phyloP scores from a whole-genome alignment of 2,329 filamentous ascomycete genomes.

The Nemania sp. region DNA sequence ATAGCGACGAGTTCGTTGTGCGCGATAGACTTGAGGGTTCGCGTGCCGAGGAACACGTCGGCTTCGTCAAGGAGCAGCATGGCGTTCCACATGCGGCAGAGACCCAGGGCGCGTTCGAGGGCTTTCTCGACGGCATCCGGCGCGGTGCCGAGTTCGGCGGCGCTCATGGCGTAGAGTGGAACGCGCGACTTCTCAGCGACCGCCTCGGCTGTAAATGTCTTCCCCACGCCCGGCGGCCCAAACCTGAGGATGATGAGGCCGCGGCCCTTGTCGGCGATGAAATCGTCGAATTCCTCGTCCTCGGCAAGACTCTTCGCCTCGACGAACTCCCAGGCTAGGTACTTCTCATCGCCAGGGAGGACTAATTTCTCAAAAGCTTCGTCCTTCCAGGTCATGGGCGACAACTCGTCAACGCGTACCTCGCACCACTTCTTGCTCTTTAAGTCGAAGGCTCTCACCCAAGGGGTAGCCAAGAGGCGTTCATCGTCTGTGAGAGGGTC shows the following conservation, averaged over 20 bases:
- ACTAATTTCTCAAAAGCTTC: background rate
- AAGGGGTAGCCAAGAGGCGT: background rate
- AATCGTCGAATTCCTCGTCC: background rate
- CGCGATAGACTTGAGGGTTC: no score
- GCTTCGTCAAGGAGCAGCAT: slow-evolving; percentile 51
- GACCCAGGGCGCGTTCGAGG: slow-evolving; percentile 42
- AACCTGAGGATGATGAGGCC: background rate
- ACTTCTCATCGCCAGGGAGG: background rate
- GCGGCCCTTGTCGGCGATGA: background rate
- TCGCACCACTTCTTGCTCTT: background rate
- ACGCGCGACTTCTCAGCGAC: slow-evolving; percentile 46
- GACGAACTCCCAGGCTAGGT: background rate
- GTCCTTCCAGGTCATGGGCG: background rate
- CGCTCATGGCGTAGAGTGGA: slow-evolving; percentile 47
- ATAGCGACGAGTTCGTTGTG: no score
- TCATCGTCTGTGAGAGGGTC: background rate
- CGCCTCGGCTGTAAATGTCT: slow-evolving; percentile 19
- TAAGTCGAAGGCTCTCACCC: background rate
- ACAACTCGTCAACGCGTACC: background rate
- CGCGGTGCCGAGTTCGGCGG: slow-evolving; percentile 45
- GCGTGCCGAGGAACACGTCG: slow-evolving; percentile 49
- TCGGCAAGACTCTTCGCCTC: background rate
- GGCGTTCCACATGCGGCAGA: slow-evolving; percentile 48
- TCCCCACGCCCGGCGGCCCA: background rate
- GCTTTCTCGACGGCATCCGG: slow-evolving; percentile 42